These are phyloP conservation scores for Dunaliella sp. DNA, from an alignment of 139 green algal genomes.

Conservation along the genomic window DNA sequence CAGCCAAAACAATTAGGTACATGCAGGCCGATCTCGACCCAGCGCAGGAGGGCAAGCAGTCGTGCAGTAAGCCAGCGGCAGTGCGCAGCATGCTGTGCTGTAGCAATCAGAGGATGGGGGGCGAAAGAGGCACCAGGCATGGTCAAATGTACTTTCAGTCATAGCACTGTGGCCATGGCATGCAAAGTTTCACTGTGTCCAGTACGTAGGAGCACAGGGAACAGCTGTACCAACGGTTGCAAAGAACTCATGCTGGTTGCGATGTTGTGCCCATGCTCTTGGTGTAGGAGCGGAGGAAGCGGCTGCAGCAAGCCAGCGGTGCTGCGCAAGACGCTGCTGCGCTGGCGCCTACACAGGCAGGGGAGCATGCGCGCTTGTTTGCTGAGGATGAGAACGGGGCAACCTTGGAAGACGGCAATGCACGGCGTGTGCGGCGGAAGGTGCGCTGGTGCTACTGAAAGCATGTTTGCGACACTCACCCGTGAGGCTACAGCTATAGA, in stretches of 20 bases:
- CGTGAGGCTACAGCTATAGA: no score
- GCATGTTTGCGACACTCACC: no score
- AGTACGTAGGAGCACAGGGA: neutral
- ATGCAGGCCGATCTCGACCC: no score
- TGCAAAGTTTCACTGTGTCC: neutral
- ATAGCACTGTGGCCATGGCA: no score
- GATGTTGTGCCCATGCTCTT: neutral
- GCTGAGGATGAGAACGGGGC: neutral
- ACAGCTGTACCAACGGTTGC: no score
- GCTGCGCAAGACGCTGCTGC: neutral
- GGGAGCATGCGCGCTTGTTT: neutral
- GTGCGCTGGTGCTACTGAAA: neutral
- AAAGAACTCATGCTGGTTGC: no score
- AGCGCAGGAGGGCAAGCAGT: no score
- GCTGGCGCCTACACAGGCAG: neutral
- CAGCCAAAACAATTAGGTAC: no score
- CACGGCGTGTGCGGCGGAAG: neutral
- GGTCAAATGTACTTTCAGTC: no score
- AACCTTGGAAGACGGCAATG: neutral
- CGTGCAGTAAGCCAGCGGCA: no score
- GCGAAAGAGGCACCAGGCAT: neutral
- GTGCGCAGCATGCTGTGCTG: no score
- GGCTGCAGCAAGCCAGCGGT: neutral
- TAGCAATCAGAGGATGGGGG: neutral
- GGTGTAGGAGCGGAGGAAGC: constrained; percentile 1